Evolutionary conservation across 495 filamentous ascomycete genomes (phyloP), one percentile per base, ranked within the genome.

Genomic region (Cenococcum geophilum): DNA sequence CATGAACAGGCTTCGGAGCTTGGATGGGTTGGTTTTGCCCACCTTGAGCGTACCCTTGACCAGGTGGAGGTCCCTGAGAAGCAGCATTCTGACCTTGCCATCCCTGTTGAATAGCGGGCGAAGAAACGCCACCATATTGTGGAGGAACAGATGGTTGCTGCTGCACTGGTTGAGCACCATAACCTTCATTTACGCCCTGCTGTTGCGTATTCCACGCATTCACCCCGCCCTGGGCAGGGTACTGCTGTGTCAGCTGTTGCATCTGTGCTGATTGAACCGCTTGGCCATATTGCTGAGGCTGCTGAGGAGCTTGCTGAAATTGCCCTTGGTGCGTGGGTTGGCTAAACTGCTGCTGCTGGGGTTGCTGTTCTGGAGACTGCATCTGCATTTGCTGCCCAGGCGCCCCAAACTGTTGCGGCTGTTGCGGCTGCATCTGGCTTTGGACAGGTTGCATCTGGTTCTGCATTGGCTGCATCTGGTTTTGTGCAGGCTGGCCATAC

Each of bases 1-100:
- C 57, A 42, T 42, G 56, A 42, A 68, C 43, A 42, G 65, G 65
- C 49, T 61, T 68, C 22, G 65, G 65, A 16, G 65, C 65, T 61
- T 68, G 61, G 23, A 68, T 68, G 5, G 18, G 49, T 55, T 60
- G 61, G 18, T 59, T 58, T 55, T 64, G 58, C 36, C 49, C 49
- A 52, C 57, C 65, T 20, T 60, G 61, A n/a, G 47, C 37, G 36
- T 62, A 49, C 34, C 59, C 57, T 45, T 58, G 57, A 11, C 34
- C 34, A 9, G 25, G 9, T 34, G 56, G 18, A 9, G 59, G 57
- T 1, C 21, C 64, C 35, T 63, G 60, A 45, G 40, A 18, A 36
- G 60, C 43, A 43, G 62, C 59, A 37, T 62, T 57, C 10, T 37
- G 59, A 1, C 50, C 35, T 55, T 64, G 65, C 61, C 60, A 62